A percentile compares a stretch with the other conserved stretches of the same genome.
Evolutionary conservation across 495 filamentous ascomycete species (phyloP).

Genomic region (Cercophora sp.): DNA sequence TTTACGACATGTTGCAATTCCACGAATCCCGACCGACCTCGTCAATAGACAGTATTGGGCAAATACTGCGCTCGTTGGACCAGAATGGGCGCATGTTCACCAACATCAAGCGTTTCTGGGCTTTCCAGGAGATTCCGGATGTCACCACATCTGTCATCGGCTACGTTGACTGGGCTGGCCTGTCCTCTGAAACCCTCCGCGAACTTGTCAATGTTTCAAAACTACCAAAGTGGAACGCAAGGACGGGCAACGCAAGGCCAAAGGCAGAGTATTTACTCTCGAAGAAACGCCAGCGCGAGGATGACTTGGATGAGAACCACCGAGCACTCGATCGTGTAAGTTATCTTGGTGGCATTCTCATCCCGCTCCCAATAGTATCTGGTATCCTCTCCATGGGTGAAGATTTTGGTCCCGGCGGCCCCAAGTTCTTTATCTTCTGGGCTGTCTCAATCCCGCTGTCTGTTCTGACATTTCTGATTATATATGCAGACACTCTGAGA

Average conservation of each 20-base stretch:
- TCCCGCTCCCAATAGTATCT: slow-evolving; percentile 39
- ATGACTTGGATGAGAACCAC: slow-evolving; percentile 26
- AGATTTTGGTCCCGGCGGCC: slow-evolving; percentile 29
- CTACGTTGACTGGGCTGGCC: too few species aligned
- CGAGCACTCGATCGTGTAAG: slow-evolving; percentile 38
- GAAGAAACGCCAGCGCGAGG: background rate
- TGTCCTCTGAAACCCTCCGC: too few species aligned
- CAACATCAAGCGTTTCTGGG: background rate
- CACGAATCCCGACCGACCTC: slow-evolving; percentile 28
- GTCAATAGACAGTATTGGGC: slow-evolving; percentile 18
- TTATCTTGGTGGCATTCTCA: slow-evolving; percentile 40
- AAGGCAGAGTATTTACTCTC: background rate
- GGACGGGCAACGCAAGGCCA: background rate
- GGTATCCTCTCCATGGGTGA: slow-evolving; percentile 42
- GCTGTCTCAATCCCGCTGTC: slow-evolving; percentile 31
- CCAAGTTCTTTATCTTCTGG: slow-evolving; percentile 41
- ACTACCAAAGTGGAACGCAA: slow-evolving; percentile 11
- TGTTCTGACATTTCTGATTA: slow-evolving; percentile 28
- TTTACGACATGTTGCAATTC: slow-evolving; percentile 36
- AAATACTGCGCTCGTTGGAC: slow-evolving; percentile 31
- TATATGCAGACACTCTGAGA: slow-evolving; percentile 42
- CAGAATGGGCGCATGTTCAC: slow-evolving; percentile 23
- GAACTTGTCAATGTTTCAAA: background rate
- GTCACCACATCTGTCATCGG: too few species aligned
- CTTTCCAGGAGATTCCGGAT: too few species aligned